Base-by-base conservation (phyloP, 1,139 yeast genomes). In the Cylindricascospora bacillispora region DNA sequence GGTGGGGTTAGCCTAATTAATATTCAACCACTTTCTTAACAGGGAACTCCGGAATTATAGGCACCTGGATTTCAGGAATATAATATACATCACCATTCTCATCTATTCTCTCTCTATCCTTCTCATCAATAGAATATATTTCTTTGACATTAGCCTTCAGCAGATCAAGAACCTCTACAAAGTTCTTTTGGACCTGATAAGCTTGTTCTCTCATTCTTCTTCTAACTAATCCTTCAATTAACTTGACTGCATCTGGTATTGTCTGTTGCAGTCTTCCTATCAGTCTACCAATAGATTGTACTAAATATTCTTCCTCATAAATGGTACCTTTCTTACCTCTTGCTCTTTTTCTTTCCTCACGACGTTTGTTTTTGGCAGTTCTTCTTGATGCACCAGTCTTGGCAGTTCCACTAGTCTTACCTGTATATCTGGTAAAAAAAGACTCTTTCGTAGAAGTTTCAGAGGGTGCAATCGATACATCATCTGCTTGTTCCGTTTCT, bases 251-350 rank as follows among this genome's bases (percentile, higher is more conserved):
- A 47, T 92, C 98, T 0, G 72, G 62, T 41, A 72, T 72, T 0
- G 93, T 79, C 39, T 70, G 74, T 30, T 73, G 72, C 37, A 89
- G 60, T 44, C 98, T 71, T 38, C 83, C 95, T 28, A 85, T 60
- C 49, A 92, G 65, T 48, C 99, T 71, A 4, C 93, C 93, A 40
- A 83, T 75, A 2, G 97, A 85, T 44, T 70, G 73, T 34, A 89
- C 77, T 36, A 92, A 70, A 52, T 92, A 92, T 54, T 89, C 98
- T 52, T 92, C 98, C 56, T 89, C 98, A 49, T 89, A 89, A 13
- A 89, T 80, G 4, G 97, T 86, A 25, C 97, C 97, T 61, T 89
- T 89, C 62, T 93, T 82, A 35, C 98, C 98, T 46, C 94, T 73
- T 1, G 98, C 99, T 39, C 75, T 70, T 60, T 92, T 92, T 47